These are phyloP conservation scores for Tricholoma saponaceum DNA, from an alignment of 768 basidiomycete species.

Conservation along the genomic window DNA sequence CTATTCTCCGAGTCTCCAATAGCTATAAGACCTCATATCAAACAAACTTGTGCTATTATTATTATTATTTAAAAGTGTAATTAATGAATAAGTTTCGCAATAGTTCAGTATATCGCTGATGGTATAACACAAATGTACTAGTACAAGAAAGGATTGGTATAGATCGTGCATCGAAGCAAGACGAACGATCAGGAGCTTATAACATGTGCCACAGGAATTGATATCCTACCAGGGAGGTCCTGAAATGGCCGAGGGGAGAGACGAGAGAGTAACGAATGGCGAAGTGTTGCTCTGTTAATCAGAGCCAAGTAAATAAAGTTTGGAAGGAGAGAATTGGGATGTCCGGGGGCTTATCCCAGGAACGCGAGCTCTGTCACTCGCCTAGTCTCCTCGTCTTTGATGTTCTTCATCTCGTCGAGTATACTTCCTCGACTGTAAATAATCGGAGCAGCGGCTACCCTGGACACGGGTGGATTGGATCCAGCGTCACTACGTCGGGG, in stretches of 20 bases:
- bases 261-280: neutral
- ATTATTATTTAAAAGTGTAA: no score
- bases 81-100: no score
- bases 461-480: conserved; percentile 7
- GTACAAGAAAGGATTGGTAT: no score
- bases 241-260: neutral
- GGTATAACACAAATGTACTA: no score
- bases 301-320: neutral
- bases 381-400: conserved; percentile 66
- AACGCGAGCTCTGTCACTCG: conserved; percentile 73
- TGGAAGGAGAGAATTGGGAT: neutral
- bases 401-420: conserved; percentile 43
- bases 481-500: conserved; percentile 7
- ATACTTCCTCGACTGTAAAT: conserved; percentile 61
- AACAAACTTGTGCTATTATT: no score
- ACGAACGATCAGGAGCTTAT: neutral
- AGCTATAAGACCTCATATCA: no score
- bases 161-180: neutral
- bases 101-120: neutral
- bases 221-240: neutral
- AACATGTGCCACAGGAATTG: neutral
- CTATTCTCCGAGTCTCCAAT: no score
- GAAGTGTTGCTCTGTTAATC: neutral
- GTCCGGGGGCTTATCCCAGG: conserved; percentile 29
- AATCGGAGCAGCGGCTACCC: conserved; percentile 49